A percentile compares a stretch with the other conserved stretches of the same genome.
phyloP scores from a whole-genome alignment of 2,329 filamentous ascomycete genomes.

The Exophiala phaeomuriformis region DNA sequence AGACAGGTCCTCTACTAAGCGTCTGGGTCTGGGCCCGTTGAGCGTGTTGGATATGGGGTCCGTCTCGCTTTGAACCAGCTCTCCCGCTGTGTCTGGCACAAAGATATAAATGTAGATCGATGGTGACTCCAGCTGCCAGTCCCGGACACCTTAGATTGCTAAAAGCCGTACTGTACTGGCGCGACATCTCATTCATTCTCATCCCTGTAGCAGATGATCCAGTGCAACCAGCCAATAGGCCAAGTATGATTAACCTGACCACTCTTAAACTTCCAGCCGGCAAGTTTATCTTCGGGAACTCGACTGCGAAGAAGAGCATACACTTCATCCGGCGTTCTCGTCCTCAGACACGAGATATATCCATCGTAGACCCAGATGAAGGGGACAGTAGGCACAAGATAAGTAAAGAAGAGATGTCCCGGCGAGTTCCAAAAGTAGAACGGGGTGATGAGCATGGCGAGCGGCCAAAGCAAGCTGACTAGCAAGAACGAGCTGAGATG shows the following conservation, averaged over 20 bases:
- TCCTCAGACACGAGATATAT: constrained; percentile 58
- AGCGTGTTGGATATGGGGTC: no score
- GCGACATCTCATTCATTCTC: constrained; percentile 2
- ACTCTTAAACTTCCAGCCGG: constrained; percentile 24
- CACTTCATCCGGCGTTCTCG: constrained; percentile 60
- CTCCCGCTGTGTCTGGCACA: no score
- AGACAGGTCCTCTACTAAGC: no score
- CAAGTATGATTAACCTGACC: constrained; percentile 26
- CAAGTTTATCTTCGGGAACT: constrained; percentile 19
- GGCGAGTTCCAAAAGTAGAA: constrained; percentile 43
- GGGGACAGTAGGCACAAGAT: constrained; percentile 58
- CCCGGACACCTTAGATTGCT: no score
- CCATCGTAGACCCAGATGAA: constrained; percentile 64
- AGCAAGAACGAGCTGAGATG: constrained; percentile 49
- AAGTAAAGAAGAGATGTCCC: constrained; percentile 58
- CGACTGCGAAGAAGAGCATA: constrained; percentile 46
- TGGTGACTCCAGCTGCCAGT: no score
- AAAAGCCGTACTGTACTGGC: not conserved
- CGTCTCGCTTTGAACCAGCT: no score
- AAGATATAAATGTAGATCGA: no score
- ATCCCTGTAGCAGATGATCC: constrained; percentile 27
- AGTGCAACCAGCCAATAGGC: constrained; percentile 25
- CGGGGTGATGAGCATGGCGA: constrained; percentile 30
- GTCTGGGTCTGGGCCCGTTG: no score
- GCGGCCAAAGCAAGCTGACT: constrained; percentile 41